phyloP scores from a whole-genome alignment of 164 flowering plant species.

The Paratinospora sagittata region DNA sequence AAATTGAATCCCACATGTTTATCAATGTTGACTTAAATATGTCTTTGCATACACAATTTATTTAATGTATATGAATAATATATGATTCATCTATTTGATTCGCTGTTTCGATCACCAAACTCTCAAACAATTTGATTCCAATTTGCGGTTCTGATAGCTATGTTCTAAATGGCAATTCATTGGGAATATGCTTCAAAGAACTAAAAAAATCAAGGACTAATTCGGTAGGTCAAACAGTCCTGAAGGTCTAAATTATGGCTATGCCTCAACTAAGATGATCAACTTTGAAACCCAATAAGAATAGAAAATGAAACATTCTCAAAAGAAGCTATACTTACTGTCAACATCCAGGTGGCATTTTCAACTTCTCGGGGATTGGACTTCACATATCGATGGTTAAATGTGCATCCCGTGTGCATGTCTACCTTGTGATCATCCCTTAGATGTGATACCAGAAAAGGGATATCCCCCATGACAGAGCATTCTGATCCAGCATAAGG shows the following conservation, averaged over 20 bases:
- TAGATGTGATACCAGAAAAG: slow-evolving; percentile 48
- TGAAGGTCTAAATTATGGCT: neutral
- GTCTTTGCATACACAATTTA: no score
- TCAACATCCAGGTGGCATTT: slow-evolving; percentile 40
- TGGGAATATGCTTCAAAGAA: no score
- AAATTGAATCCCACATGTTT: no score
- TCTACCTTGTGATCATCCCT: slow-evolving; percentile 78
- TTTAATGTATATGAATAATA: no score
- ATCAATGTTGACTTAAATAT: no score
- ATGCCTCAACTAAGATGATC: neutral
- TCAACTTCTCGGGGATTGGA: no score
- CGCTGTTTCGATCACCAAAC: no score
- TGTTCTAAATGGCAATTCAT: no score
- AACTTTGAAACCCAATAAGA: neutral
- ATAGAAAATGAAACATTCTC: neutral
- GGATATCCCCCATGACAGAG: slow-evolving; percentile 50
- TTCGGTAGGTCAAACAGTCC: no score
- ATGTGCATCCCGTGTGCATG: slow-evolving; percentile 90
- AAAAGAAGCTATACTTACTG: neutral
- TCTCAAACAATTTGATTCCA: no score
- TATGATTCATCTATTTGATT: no score
- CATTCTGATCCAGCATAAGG: slow-evolving; percentile 82
- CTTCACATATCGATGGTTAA: slow-evolving; percentile 90
- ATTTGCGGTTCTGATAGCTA: no score
- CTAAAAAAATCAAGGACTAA: neutral